These are phyloP conservation scores for Solanum medicagineum DNA, from an alignment of 257 asterid species.

Conservation along the genomic window DNA sequence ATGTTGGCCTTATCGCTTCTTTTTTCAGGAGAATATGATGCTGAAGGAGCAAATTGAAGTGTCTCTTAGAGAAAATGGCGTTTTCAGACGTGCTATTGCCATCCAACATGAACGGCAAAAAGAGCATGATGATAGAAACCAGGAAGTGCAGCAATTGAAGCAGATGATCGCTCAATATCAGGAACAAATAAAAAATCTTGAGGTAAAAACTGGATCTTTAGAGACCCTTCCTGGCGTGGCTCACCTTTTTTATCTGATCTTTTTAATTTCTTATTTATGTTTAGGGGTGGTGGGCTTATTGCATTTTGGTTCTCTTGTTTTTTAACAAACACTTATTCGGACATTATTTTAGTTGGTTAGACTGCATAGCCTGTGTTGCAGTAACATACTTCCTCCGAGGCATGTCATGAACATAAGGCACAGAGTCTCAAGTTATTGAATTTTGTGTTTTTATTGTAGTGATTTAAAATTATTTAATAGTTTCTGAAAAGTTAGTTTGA, in stretches of 20 bases:
- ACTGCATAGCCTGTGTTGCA: not conserved
- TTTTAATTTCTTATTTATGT: not conserved
- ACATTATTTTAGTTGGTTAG: not conserved
- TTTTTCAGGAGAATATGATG: constrained; percentile 47
- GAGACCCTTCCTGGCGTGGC: not conserved
- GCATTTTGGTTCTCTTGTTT: not conserved
- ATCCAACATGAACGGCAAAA: constrained; percentile 80
- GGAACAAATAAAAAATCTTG: constrained; percentile 61
- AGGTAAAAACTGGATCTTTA: constrained; percentile 25
- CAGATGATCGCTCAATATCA: constrained; percentile 59
- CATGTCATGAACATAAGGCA: not conserved
- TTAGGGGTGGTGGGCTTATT: not conserved
- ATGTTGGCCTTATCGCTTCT: not conserved
- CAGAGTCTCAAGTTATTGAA: not conserved
- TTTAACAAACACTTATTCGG: not conserved
- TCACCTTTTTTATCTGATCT: not conserved
- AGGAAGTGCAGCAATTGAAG: constrained; percentile 63
- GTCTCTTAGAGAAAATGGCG: constrained; percentile 37
- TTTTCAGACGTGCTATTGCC: constrained; percentile 77
- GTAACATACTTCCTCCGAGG: not conserved
- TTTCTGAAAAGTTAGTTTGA: not conserved
- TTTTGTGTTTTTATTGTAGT: not conserved
- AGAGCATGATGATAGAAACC: constrained; percentile 57
- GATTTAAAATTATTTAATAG: not conserved
- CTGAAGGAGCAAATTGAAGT: constrained; percentile 65